Evolutionary conservation across 805 yeast genomes (phyloP), one percentile per base, ranked within the genome.

Genomic region (Candida nemodendra): DNA sequence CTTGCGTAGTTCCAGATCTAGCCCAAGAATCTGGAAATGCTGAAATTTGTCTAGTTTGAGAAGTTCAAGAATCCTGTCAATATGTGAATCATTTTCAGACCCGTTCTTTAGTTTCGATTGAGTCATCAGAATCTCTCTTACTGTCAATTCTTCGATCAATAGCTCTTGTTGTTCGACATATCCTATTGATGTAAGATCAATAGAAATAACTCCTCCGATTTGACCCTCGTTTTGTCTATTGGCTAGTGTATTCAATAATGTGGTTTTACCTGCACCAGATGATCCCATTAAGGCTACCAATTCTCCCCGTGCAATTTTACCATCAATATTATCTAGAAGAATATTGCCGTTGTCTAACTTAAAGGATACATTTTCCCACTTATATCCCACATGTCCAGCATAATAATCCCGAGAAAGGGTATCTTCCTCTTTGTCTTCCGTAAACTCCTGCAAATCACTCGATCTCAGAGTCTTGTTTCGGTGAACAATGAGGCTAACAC

Each of bases 131-230:
- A 75, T 63, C 46, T 73, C 78, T 32, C 72, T 51, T 14, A 73
- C 77, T n/a, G 78, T 69, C 15, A 69, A 52, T 38, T 67, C 61
- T 14, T 67, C 63, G 34, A 72, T 49, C 37, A 71, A 75, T 12
- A 72, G 55, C 60, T 73, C 79, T 47, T 73, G 76, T 48, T 73
- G 79, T 48, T 74, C 76, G 21, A 74, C 79, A 44, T 72, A 74
- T 27, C 78, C 78, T 22, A 69, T 68, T 41, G 68, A 54, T 51
- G 75, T 65, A 61, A 68, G 64, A 34, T 68, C 73, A 16, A 29
- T 17, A 4, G 43, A 30, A 9, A 32, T 24, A 2, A 18, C 13
- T 11, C 36, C 40, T 39, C 75, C 77, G 21, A 74, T 68, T 18
- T 74, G 59, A 9, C 64, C 68, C 48, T 80, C 81, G 47, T 61